Conservation (phyloP, 805 yeast genomes). For the Candida hungchunana region DNA sequence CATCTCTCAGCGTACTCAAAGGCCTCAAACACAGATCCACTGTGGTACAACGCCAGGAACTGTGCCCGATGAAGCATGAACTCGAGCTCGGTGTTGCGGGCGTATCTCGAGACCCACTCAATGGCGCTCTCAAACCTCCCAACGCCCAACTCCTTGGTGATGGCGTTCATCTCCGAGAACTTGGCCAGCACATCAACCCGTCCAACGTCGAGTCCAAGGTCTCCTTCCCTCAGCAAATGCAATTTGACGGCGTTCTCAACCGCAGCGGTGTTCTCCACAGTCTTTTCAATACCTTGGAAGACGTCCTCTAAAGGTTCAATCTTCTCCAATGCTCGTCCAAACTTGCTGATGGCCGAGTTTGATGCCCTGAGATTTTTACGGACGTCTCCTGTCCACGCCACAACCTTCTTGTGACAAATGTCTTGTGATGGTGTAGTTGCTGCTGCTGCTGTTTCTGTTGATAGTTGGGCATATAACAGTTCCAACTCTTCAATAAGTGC, state of each 20-base stretch:
- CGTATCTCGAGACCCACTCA: conserved; percentile 39
- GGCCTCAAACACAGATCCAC: conserved; percentile 29
- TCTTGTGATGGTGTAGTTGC: too few species aligned
- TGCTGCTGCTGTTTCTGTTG: too few species aligned
- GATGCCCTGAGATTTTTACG: conserved; percentile 27
- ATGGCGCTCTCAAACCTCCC: conserved; percentile 43
- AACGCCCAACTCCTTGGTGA: conserved; percentile 34
- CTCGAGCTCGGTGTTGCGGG: conserved; percentile 33
- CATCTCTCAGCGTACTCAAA: conserved; percentile 40
- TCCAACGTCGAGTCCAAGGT: conserved; percentile 31
- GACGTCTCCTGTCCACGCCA: conserved; percentile 29
- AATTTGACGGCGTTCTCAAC: conserved; percentile 40
- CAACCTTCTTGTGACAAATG: too few species aligned
- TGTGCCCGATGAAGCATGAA: conserved; percentile 41
- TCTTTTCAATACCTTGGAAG: conserved; percentile 29
- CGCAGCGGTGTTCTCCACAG: conserved; percentile 18
- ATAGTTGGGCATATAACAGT: conserved; percentile 1
- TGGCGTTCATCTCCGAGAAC: conserved; percentile 27
- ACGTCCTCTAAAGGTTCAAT: conserved; percentile 31
- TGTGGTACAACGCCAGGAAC: conserved; percentile 31
- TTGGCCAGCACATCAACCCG: conserved; percentile 23
- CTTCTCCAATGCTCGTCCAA: conserved; percentile 28
- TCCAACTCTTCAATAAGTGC: conserved; percentile 8
- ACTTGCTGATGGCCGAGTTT: conserved; percentile 24
- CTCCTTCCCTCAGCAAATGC: conserved; percentile 46